Percentiles rank a stretch among this genome's conserved stretches.
Conservation (phyloP, 208 protist genomes). For the Borovskyia barvae region DNA sequence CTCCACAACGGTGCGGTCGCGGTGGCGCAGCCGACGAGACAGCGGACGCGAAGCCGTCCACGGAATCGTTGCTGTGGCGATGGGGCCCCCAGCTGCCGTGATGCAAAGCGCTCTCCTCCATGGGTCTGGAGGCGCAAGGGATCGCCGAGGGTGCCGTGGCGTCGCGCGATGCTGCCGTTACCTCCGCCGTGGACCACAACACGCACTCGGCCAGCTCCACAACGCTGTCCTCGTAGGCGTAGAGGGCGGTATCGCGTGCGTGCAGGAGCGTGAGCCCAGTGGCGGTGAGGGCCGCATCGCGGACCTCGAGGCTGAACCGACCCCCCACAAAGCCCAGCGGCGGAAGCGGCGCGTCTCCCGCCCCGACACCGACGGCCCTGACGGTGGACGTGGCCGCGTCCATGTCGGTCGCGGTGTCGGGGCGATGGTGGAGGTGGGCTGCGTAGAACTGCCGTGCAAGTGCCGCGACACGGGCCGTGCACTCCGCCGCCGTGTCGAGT, state of each 20-base stretch:
- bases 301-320: conserved; percentile 63
- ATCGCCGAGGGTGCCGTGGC: conserved; percentile 1
- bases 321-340: conserved; percentile 47
- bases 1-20: conserved; percentile 31
- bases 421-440: neutral
- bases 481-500: neutral
- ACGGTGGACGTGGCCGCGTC: neutral
- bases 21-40: neutral
- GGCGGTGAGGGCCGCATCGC: conserved; percentile 40
- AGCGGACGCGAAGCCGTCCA: neutral
- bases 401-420: conserved; percentile 2
- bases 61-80: neutral
- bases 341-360: neutral
- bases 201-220: conserved; percentile 49
- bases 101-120: neutral
- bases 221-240: conserved; percentile 53
- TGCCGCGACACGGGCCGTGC: conserved; percentile 3
- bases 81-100: neutral
- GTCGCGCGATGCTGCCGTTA: conserved; percentile 5
- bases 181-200: conserved; percentile 41
- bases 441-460: conserved; percentile 7
- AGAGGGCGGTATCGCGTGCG: conserved; percentile 52
- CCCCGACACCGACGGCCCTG: neutral
- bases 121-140: neutral
- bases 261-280: conserved; percentile 44